phyloP scores from a whole-genome alignment of 1,284 basidiomycete genomes.

The Mycosarcoma maydis region DNA sequence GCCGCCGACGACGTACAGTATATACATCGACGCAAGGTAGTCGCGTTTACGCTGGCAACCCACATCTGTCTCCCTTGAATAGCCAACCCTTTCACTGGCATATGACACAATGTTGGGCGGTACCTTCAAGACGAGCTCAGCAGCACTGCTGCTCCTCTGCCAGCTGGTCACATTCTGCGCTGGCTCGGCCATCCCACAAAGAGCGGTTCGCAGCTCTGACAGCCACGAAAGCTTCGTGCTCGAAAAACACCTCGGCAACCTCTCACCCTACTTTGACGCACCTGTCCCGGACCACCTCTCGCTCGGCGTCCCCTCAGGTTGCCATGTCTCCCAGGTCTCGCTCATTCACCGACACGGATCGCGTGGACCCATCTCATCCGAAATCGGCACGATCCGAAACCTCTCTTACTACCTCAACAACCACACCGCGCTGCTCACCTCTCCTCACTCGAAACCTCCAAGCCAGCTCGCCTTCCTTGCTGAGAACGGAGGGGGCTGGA shows the following conservation, averaged over 20 bases:
- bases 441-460: slow-evolving; percentile 67
- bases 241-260: slow-evolving; percentile 36
- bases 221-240: slow-evolving; percentile 5
- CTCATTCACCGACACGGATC: slow-evolving; percentile 69
- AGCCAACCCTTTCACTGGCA: neutral
- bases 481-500: slow-evolving; percentile 68
- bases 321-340: slow-evolving; percentile 70
- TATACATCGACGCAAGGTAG: neutral
- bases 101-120: slow-evolving; percentile 2
- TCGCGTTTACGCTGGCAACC: neutral
- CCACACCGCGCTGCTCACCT: slow-evolving; percentile 58
- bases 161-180: slow-evolving; percentile 18
- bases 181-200: neutral
- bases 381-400: slow-evolving; percentile 27
- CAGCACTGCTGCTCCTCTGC: slow-evolving; percentile 17
- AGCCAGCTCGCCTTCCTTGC: slow-evolving; percentile 68
- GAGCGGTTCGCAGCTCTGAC: neutral
- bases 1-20: neutral
- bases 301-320: slow-evolving; percentile 69
- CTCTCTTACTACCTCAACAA: slow-evolving; percentile 64
- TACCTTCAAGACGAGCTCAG: neutral
- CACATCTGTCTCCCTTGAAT: neutral
- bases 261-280: slow-evolving; percentile 68
- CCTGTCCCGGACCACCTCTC: slow-evolving; percentile 67
- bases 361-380: slow-evolving; percentile 51